Evolutionary conservation across 2,329 filamentous ascomycete species (phyloP).

Genomic region (Botrytis porri): DNA sequence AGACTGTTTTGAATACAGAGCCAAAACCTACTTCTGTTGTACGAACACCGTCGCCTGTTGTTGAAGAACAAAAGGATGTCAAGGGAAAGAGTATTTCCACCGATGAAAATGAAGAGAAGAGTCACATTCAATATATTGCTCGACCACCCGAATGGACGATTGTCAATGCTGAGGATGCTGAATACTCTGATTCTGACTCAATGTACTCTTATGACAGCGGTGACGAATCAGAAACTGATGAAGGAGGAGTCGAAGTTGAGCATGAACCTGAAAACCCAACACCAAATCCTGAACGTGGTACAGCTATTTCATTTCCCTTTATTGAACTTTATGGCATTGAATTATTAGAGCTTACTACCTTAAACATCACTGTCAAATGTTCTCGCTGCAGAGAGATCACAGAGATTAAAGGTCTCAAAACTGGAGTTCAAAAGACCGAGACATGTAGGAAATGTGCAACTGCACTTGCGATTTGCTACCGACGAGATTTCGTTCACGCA

Average conservation of each 20-base stretch:
- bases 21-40: constrained; percentile 20
- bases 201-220: constrained; percentile 43
- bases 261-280: constrained; percentile 36
- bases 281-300: constrained; percentile 57
- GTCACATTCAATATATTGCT: constrained; percentile 69
- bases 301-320: constrained; percentile 75
- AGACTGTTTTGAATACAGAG: constrained; percentile 44
- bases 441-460: constrained; percentile 60
- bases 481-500: constrained; percentile 68
- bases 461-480: constrained; percentile 53
- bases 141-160: constrained; percentile 72
- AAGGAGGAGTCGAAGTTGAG: constrained; percentile 44
- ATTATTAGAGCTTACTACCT: constrained; percentile 63
- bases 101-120: constrained; percentile 45
- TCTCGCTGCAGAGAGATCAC: constrained; percentile 71
- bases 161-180: constrained; percentile 41
- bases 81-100: constrained; percentile 29
- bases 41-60: neutral
- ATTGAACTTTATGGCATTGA: constrained; percentile 77
- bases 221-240: constrained; percentile 37
- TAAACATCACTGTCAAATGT: constrained; percentile 73
- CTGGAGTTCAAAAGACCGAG: constrained; percentile 49
- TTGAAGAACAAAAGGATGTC: neutral
- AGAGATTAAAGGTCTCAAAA: constrained; percentile 65
- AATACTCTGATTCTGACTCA: constrained; percentile 48